A percentile compares a stretch with the other conserved stretches of the same genome.
These are phyloP conservation scores for Xylaria sp. DNA, from an alignment of 2,329 filamentous ascomycete species.

Conservation along the genomic window DNA sequence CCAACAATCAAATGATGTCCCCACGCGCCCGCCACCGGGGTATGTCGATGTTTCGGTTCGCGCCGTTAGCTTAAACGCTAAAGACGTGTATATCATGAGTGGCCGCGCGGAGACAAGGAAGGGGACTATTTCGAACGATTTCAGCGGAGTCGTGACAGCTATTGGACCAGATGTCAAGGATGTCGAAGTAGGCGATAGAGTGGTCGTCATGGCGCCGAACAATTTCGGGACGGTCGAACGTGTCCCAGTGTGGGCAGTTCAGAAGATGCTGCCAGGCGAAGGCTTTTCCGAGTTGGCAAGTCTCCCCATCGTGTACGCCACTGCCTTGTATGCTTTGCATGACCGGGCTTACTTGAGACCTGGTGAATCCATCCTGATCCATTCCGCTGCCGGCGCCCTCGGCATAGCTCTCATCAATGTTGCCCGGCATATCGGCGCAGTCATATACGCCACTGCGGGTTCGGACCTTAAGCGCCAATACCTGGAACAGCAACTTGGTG, in stretches of 20 bases:
- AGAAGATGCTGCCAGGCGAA: constrained; percentile 20
- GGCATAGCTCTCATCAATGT: constrained; percentile 3
- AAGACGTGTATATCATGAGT: constrained; percentile 39
- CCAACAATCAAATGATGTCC: neutral
- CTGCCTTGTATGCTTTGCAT: constrained; percentile 47
- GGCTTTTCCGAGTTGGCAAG: constrained; percentile 36
- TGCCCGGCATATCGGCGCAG: neutral
- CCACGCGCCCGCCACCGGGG: neutral
- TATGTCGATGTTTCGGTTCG: neutral
- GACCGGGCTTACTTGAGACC: constrained; percentile 37
- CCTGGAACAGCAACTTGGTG: neutral
- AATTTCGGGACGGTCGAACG: constrained; percentile 36
- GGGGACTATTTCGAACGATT: constrained; percentile 5
- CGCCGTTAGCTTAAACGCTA: constrained; percentile 41
- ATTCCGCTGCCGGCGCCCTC: constrained; percentile 40
- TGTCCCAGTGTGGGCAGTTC: constrained; percentile 34
- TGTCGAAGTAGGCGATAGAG: constrained; percentile 35
- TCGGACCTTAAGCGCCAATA: constrained; percentile 7
- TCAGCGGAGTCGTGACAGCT: constrained; percentile 16
- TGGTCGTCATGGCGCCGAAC: constrained; percentile 17
- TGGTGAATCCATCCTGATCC: constrained; percentile 48
- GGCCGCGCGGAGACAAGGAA: constrained; percentile 16
- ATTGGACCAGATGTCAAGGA: neutral
- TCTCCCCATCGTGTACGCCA: constrained; percentile 26
- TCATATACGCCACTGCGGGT: constrained; percentile 45